Evolutionary conservation across 129 eudicot species (phyloP).

Genomic region (Ambrosia artemisiifolia): DNA sequence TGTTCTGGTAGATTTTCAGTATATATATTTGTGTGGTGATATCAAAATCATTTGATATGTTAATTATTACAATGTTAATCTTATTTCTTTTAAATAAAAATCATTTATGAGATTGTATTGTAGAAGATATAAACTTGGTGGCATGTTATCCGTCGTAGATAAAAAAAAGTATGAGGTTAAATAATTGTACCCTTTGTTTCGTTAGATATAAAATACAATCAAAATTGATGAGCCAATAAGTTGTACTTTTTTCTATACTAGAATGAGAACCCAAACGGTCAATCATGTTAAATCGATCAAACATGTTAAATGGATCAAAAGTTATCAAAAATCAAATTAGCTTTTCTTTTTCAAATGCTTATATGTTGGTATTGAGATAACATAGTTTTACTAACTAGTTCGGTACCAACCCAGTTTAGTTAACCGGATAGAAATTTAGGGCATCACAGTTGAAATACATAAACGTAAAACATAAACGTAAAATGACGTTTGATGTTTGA

Average conservation of each 20-base stretch:
- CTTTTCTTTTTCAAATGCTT: too few relatives aligned
- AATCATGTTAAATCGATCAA: too few relatives aligned
- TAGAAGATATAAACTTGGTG: not conserved
- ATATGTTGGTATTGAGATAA: too few relatives aligned
- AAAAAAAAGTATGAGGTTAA: not conserved
- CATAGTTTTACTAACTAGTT: too few relatives aligned
- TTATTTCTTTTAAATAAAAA: not conserved
- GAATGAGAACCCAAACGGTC: too few relatives aligned
- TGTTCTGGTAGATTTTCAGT: conserved; percentile 3
- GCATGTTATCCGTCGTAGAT: not conserved
- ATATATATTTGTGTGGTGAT: conserved; percentile 2
- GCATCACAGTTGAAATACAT: too few relatives aligned
- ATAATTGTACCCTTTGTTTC: not conserved
- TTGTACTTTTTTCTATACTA: too few relatives aligned
- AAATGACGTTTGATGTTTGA: not conserved
- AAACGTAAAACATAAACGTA: not conserved
- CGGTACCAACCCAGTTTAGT: too few relatives aligned
- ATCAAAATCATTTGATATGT: not conserved
- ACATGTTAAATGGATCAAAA: too few relatives aligned
- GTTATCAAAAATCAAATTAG: too few relatives aligned
- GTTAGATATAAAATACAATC: not conserved
- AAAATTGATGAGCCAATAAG: too few relatives aligned
- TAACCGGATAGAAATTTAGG: too few relatives aligned
- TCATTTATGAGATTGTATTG: not conserved
- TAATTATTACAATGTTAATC: not conserved